Percentiles rank a stretch among this genome's conserved stretches.
phyloP scores from a whole-genome alignment of 331 rosid species.

The Dryas integrifolia region DNA sequence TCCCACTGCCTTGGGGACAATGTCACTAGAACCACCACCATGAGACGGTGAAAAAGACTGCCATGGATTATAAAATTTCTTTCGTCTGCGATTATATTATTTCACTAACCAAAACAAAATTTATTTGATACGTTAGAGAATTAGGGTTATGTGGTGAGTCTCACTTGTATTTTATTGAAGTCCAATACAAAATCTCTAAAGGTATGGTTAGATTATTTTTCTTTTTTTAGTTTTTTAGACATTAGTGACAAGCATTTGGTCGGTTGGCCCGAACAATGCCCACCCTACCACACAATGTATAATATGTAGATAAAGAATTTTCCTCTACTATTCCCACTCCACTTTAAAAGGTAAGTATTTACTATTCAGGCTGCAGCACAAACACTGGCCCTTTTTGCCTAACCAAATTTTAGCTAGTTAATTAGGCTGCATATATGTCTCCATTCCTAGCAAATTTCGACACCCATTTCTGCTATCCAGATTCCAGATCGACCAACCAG shows the following conservation, averaged over 20 bases:
- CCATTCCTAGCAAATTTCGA: neutral
- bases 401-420: neutral
- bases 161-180: no score
- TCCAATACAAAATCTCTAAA: no score
- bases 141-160: no score
- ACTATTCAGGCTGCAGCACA: neutral
- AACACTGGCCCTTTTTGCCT: neutral
- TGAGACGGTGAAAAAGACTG: no score
- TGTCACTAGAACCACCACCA: neutral
- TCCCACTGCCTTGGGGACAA: conserved; percentile 12
- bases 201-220: no score
- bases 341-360: neutral
- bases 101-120: neutral
- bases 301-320: neutral
- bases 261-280: no score
- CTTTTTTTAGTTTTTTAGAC: no score
- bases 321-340: neutral
- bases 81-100: neutral
- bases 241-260: no score
- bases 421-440: neutral
- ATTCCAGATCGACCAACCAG: neutral
- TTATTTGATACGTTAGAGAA: no score
- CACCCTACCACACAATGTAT: no score
- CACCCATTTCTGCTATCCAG: conserved; percentile 1
- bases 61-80: neutral